Evolutionary conservation across 202 grass and related monocot genomes (phyloP).

Genomic region (Elaeis oleifera): DNA sequence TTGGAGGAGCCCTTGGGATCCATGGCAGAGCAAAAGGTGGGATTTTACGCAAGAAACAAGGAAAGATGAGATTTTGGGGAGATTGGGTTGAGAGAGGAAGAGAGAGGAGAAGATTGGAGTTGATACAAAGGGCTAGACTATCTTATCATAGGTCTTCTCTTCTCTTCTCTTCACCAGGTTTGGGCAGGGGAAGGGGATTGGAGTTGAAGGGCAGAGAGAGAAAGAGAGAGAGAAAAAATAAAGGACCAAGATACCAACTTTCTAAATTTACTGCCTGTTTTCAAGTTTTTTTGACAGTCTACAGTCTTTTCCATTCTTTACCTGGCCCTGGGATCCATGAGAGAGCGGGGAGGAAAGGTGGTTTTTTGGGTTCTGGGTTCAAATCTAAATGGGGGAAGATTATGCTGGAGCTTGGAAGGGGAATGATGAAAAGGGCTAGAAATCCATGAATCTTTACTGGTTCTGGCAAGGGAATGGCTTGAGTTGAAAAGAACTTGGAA

Average conservation of each 20-base stretch:
- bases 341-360: constrained; percentile 20
- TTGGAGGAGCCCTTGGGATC: constrained; percentile 15
- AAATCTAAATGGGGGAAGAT: too few species aligned
- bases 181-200: constrained; percentile 23
- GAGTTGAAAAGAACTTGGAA: too few species aligned
- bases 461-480: too few species aligned
- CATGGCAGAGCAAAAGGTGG: constrained; percentile 18
- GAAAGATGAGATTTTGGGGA: too few species aligned
- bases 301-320: too few species aligned
- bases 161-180: neutral
- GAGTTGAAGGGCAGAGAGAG: constrained; percentile 5
- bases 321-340: too few species aligned
- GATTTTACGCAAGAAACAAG: constrained; percentile 9
- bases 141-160: neutral
- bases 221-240: neutral
- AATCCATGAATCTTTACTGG: neutral
- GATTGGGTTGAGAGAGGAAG: too few species aligned
- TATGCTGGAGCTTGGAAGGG: too few species aligned
- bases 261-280: too few species aligned
- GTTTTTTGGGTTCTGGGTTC: neutral
- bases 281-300: too few species aligned
- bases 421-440: neutral
- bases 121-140: neutral
- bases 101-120: constrained; percentile 4
- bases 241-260: too few species aligned